Conservation (phyloP, 2,329 filamentous ascomycete genomes). For the Aspergillus intermedius region DNA sequence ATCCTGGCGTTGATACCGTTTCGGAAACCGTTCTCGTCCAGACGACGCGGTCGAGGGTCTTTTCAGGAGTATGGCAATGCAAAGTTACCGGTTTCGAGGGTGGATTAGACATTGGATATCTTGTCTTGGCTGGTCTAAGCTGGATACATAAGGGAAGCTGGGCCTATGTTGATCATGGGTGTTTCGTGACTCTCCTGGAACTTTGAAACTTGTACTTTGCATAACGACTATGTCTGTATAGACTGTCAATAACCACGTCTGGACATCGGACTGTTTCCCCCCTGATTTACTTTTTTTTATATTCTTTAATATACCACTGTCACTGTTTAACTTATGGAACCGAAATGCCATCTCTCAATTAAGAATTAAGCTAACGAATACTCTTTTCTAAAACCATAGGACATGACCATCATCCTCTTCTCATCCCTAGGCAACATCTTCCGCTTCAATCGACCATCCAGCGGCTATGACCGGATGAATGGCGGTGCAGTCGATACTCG, state of each 20-base stretch:
- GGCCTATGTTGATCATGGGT: constrained; percentile 5
- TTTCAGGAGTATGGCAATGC: constrained; percentile 17
- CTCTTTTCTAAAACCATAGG: constrained; percentile 24
- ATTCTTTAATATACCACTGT: not conserved
- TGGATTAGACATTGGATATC: constrained; percentile 24
- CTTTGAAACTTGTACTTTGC: not conserved
- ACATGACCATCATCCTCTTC: constrained; percentile 42
- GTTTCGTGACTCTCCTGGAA: not conserved
- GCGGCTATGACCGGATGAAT: constrained; percentile 1
- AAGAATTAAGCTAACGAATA: not conserved
- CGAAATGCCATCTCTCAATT: not conserved
- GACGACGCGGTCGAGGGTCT: constrained; percentile 14
- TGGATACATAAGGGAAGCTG: constrained; percentile 8
- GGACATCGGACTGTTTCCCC: constrained; percentile 1
- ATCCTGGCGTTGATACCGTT: constrained; percentile 33
- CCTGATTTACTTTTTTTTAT: not conserved
- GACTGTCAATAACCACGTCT: not conserved
- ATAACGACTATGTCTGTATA: not conserved
- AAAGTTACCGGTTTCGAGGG: constrained; percentile 26
- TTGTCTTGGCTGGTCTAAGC: constrained; percentile 19
- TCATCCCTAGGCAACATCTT: constrained; percentile 39
- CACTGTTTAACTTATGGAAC: not conserved
- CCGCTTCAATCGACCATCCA: constrained; percentile 27
- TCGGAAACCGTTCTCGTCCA: constrained; percentile 19
- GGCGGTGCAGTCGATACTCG: not conserved